phyloP scores from a whole-genome alignment of 148 eudicot genomes.

The Nyssa sinensis region DNA sequence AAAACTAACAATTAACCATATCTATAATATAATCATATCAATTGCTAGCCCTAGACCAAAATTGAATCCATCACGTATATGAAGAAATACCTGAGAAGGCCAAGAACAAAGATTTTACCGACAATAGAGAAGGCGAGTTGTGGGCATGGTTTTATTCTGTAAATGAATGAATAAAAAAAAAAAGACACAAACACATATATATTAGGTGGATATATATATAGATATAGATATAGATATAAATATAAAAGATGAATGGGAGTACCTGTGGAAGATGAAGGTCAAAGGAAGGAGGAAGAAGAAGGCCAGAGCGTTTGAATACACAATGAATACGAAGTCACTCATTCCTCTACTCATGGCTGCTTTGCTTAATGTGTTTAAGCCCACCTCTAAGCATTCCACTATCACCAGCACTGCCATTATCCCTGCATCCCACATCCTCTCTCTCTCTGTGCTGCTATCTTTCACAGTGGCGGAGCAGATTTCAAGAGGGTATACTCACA shows the following conservation, averaged over 20 bases:
- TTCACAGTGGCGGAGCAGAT: no score
- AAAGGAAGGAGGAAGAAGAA: conserved; percentile 28
- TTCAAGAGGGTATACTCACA: no score
- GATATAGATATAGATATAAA: neutral
- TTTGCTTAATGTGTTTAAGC: conserved; percentile 34
- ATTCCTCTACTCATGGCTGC: conserved; percentile 46
- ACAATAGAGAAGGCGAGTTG: neutral
- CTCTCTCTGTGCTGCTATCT: conserved; percentile 18
- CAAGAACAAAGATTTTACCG: conserved; percentile 1
- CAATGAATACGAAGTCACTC: conserved; percentile 31
- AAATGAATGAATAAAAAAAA: neutral
- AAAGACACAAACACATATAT: neutral
- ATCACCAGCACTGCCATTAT: conserved; percentile 10
- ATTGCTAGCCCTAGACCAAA: no score
- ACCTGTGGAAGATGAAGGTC: conserved; percentile 16
- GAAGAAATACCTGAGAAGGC: neutral
- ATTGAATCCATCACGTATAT: no score
- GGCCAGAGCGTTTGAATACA: conserved; percentile 33
- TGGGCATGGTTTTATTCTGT: conserved; percentile 9
- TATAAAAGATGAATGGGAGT: neutral
- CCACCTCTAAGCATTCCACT: conserved; percentile 32
- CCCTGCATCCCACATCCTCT: conserved; percentile 9
- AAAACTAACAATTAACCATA: no score
- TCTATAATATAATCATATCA: no score
- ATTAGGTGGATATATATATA: neutral